Base-by-base conservation (phyloP, 73 alveolate species). In the Effrenium voratum region DNA sequence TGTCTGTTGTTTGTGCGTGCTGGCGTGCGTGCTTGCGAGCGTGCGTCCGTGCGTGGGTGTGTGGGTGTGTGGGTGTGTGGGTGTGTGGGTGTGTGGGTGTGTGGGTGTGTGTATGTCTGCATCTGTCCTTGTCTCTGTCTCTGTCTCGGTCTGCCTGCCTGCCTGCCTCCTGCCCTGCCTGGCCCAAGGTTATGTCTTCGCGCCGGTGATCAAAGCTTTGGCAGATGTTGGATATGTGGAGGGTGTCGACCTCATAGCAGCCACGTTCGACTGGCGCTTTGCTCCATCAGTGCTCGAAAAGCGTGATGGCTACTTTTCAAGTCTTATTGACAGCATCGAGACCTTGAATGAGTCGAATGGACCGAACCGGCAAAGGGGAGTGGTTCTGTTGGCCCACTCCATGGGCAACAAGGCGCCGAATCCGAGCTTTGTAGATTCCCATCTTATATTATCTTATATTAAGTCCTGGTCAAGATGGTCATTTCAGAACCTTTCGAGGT, bases 241-340 rank as follows among this genome's bases (percentile, higher is more conserved):
- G 49, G 95, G 95, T 0, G 84, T 63, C 5, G 95, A 87, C 47
- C 73, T 87, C 70, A 87, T 87, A 5, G 95, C 95, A 1, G 95
- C 95, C 47, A 70, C 84, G 70, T 87, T 60, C 49, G 95, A 87
- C 73, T 87, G 95, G 95, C 95, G 95, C 3, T 87, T 87, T n/a
- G 95, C 95, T 43, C 95, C 95, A 0, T 87, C 72, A 2, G 73
- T 50, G 84, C 55, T 87, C 84, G 95, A 87, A 47, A 87, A 63
- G 84, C 60, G 95, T 3, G 95, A 60, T 38, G 93, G 93, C 36
- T 83, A 50, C 40, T 79, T 83, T 47, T 40, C 57, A 55, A 40
- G 28, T 5, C 77, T 83, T 16, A 36, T 55, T 38, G 12, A 49
- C 19, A 87, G 95, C 84, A 63, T 87, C 19, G 95, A 87, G 41